These are phyloP conservation scores for Lathyrus tuberosus DNA, from an alignment of 306 rosid species.

Conservation along the genomic window DNA sequence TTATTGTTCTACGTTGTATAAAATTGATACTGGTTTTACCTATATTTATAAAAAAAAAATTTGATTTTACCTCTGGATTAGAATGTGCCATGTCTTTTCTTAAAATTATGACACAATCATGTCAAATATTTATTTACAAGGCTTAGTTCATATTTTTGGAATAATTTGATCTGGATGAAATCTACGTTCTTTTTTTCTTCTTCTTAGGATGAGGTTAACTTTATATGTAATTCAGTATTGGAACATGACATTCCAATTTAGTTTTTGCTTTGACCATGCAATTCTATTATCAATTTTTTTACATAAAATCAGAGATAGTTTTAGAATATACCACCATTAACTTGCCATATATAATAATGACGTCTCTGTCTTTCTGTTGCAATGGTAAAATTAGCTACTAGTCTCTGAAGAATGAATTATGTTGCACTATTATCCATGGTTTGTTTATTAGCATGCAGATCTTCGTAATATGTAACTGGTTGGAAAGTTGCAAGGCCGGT, in stretches of 20 bases:
- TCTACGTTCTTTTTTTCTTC: not conserved
- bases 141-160: constrained; percentile 8
- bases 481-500: constrained; percentile 10
- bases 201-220: not conserved
- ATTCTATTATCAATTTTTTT: not conserved
- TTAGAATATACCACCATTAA: not conserved
- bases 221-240: constrained; percentile 2
- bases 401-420: constrained; percentile 22
- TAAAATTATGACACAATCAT: not conserved
- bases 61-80: not conserved
- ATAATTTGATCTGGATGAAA: not conserved
- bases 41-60: not conserved
- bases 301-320: not conserved
- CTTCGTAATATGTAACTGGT: constrained; percentile 2
- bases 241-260: constrained; percentile 8
- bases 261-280: not conserved
- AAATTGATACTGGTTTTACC: constrained; percentile 9
- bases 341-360: not conserved
- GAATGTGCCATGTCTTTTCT: not conserved
- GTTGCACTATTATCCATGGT: constrained; percentile 13
- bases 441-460: constrained; percentile 3
- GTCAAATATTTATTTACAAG: not conserved
- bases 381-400: not conserved
- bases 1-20: constrained; percentile 4
- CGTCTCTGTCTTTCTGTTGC: constrained; percentile 11